These are phyloP conservation scores for Cystofilobasidium ferigula DNA, from an alignment of 768 basidiomycete species.

Conservation along the genomic window DNA sequence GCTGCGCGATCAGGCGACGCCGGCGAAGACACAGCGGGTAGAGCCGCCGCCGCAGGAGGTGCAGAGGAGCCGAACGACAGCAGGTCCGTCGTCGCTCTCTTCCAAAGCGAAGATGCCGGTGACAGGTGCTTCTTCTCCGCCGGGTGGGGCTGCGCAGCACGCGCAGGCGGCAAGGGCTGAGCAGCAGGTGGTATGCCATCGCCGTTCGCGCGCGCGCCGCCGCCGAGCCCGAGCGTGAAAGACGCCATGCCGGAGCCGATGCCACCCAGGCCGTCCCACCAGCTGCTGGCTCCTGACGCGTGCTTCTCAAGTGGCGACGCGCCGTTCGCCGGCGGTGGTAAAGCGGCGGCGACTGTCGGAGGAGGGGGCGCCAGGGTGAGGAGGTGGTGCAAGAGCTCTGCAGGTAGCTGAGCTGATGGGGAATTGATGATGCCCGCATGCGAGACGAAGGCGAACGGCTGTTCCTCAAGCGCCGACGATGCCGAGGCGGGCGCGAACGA, in stretches of 20 bases:
- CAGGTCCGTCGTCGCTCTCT: background rate
- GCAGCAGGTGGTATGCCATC: too few species aligned
- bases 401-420: background rate
- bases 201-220: too few species aligned
- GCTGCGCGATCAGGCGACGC: background rate
- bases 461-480: background rate
- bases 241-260: background rate
- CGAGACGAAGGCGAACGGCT: background rate
- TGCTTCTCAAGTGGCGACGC: background rate
- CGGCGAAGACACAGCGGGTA: too few species aligned
- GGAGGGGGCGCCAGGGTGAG: background rate
- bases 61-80: background rate
- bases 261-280: background rate
- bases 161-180: too few species aligned
- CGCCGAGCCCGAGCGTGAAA: background rate
- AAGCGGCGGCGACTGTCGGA: background rate
- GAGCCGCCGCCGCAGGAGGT: too few species aligned
- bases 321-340: background rate
- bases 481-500: background rate
- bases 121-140: background rate
- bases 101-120: background rate
- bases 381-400: conserved; percentile 3
- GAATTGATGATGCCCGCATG: background rate
- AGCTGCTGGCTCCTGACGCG: background rate
- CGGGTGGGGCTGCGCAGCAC: background rate